These are phyloP conservation scores for Candida suzukii DNA, from an alignment of 805 yeast species.

Conservation along the genomic window DNA sequence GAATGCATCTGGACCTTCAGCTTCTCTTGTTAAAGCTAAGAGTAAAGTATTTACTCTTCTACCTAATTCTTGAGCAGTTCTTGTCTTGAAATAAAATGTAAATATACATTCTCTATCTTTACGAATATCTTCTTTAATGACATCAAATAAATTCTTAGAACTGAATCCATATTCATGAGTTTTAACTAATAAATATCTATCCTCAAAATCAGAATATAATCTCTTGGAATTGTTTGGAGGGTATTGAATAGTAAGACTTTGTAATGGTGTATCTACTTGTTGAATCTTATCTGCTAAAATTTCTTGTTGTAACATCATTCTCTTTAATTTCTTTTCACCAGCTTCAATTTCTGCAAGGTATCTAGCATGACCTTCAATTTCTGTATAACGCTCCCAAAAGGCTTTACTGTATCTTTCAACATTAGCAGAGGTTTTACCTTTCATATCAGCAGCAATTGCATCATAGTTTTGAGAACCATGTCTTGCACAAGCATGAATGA, in stretches of 20 bases:
- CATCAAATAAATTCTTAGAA: slow-evolving; percentile 52
- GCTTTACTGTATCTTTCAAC: slow-evolving; percentile 49
- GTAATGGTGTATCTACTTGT: slow-evolving; percentile 50
- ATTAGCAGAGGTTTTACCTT: slow-evolving; percentile 51
- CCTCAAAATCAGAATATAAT: slow-evolving; percentile 63
- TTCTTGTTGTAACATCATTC: slow-evolving; percentile 45
- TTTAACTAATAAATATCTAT: slow-evolving; percentile 53
- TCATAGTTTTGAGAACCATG: slow-evolving; percentile 49
- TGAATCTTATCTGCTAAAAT: slow-evolving; percentile 47
- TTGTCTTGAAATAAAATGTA: slow-evolving; percentile 66
- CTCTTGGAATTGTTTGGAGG: slow-evolving; percentile 83
- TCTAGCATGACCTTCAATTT: slow-evolving; percentile 65
- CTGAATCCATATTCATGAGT: slow-evolving; percentile 62
- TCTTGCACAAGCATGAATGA: slow-evolving; percentile 61
- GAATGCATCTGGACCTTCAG: slow-evolving; percentile 50
- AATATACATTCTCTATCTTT: slow-evolving; percentile 56
- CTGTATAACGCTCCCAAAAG: slow-evolving; percentile 57
- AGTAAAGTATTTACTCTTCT: slow-evolving; percentile 64
- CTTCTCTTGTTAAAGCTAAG: slow-evolving; percentile 63
- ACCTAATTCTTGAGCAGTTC: slow-evolving; percentile 66
- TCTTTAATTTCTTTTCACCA: slow-evolving; percentile 62
- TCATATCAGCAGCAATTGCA: slow-evolving; percentile 47
- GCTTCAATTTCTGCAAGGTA: slow-evolving; percentile 64
- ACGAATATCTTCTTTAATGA: slow-evolving; percentile 56
- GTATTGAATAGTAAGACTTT: slow-evolving; percentile 57